These are phyloP conservation scores for Xylaria polymorpha DNA, from an alignment of 2,329 filamentous ascomycete species.

Conservation along the genomic window DNA sequence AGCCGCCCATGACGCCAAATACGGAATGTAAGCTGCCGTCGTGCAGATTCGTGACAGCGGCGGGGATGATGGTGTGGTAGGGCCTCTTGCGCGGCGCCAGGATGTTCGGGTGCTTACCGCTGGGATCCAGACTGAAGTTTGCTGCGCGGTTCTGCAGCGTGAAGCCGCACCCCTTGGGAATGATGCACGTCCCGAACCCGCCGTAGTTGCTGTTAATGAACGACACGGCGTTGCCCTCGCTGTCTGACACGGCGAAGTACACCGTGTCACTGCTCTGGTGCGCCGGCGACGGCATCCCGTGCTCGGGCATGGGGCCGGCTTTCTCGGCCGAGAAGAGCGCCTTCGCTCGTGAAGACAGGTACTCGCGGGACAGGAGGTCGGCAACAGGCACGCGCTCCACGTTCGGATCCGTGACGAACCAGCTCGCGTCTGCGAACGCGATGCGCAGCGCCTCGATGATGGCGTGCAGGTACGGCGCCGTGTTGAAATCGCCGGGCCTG, in stretches of 20 bases:
- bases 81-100: slow-evolving; percentile 86
- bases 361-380: slow-evolving; percentile 76
- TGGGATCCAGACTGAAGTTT: slow-evolving; percentile 78
- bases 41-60: slow-evolving; percentile 80
- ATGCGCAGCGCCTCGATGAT: slow-evolving; percentile 89
- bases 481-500: slow-evolving; percentile 79
- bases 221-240: slow-evolving; percentile 86
- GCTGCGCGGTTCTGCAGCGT: slow-evolving; percentile 93
- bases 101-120: slow-evolving; percentile 76
- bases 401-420: slow-evolving; percentile 90
- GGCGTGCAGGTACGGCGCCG: slow-evolving; percentile 81
- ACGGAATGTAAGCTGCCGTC: slow-evolving; percentile 84
- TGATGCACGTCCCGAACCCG: slow-evolving; percentile 87
- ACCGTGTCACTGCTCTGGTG: slow-evolving; percentile 91
- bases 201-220: slow-evolving; percentile 98
- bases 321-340: slow-evolving; percentile 67
- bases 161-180: slow-evolving; percentile 89
- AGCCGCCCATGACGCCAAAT: slow-evolving; percentile 97
- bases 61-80: slow-evolving; percentile 98
- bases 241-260: slow-evolving; percentile 88
- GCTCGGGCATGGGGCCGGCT: slow-evolving; percentile 70
- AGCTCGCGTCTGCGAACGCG: slow-evolving; percentile 87
- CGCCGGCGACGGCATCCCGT: slow-evolving; percentile 77
- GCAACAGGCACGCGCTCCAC: slow-evolving; percentile 75
- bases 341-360: slow-evolving; percentile 76